phyloP scores from a whole-genome alignment of 139 green algal species.

The Volvox reticuliferus region DNA sequence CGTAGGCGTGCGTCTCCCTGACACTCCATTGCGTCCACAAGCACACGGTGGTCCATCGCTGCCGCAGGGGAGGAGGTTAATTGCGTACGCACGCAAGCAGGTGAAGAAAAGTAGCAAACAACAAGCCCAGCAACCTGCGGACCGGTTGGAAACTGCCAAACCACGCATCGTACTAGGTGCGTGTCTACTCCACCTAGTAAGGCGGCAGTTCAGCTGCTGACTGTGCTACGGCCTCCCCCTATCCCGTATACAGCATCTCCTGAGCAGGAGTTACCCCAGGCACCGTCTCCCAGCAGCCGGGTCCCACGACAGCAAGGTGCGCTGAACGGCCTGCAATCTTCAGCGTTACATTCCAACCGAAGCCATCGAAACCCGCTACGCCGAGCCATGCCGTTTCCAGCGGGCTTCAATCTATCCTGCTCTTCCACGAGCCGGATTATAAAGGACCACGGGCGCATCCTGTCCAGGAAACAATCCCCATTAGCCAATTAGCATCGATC shows the following conservation, averaged over 20 bases:
- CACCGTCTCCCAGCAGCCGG: background rate
- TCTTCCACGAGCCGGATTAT: too few species aligned
- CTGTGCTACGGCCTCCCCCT: too few species aligned
- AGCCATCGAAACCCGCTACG: too few species aligned
- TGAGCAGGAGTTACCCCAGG: constrained; percentile 7
- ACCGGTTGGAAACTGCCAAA: background rate
- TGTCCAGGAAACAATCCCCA: too few species aligned
- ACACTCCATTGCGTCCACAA: background rate
- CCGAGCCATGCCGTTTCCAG: too few species aligned
- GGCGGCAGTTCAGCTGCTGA: too few species aligned
- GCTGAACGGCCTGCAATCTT: background rate
- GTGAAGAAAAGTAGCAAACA: constrained; percentile 6
- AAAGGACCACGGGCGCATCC: too few species aligned
- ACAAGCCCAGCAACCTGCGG: background rate
- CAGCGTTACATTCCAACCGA: background rate
- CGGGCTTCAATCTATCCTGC: too few species aligned
- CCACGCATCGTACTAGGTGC: constrained; percentile 32
- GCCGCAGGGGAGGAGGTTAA: background rate
- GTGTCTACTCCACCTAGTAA: background rate
- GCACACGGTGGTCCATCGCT: background rate
- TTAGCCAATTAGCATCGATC: too few species aligned
- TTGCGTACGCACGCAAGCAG: constrained; percentile 28
- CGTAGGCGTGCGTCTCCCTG: too few species aligned
- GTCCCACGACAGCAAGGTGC: background rate
- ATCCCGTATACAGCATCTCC: background rate